Conservation (phyloP, 352 stramenopile genomes). For the Lagenidium sp. region DNA sequence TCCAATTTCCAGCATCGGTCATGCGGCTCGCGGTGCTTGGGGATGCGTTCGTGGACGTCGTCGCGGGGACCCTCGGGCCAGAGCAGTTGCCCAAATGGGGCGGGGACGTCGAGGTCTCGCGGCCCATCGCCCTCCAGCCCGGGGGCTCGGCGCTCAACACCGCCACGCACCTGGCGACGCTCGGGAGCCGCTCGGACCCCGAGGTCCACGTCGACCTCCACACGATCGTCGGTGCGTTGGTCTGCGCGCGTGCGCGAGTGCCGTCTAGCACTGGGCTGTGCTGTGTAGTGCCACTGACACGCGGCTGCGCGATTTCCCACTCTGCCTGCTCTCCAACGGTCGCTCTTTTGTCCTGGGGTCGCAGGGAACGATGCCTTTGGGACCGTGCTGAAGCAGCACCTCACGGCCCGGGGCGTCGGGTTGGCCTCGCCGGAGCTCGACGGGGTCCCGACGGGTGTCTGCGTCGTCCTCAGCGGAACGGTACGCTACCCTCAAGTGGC, state of each 20-base stretch:
- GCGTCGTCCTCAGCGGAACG: constrained; percentile 66
- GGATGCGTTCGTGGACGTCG: constrained; percentile 41
- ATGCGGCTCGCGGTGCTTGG: constrained; percentile 10
- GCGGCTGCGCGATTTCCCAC: too few species aligned
- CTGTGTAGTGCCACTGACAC: too few species aligned
- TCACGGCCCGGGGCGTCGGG: constrained; percentile 22
- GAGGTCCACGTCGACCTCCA: constrained; percentile 39
- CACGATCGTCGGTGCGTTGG: constrained; percentile 35
- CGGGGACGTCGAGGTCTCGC: constrained; percentile 57
- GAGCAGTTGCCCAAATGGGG: constrained; percentile 73
- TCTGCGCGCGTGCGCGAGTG: too few species aligned
- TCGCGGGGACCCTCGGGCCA: constrained; percentile 50
- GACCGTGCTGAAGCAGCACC: constrained; percentile 20
- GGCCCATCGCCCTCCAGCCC: constrained; percentile 63
- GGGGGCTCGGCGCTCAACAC: constrained; percentile 81
- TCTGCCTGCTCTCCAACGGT: too few species aligned
- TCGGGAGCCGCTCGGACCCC: constrained; percentile 19
- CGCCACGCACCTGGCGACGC: constrained; percentile 62
- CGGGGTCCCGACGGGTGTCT: constrained; percentile 50
- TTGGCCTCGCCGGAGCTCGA: constrained; percentile 34
- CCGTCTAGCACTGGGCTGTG: too few species aligned
- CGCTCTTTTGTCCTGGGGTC: too few species aligned
- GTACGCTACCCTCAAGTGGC: too few species aligned
- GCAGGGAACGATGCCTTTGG: constrained; percentile 25
- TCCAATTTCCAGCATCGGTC: not conserved